Percentiles rank a stretch among this genome's conserved stretches.
Evolutionary conservation across 78 protist genomes (phyloP).

Genomic region (Andalucia godoyi): DNA sequence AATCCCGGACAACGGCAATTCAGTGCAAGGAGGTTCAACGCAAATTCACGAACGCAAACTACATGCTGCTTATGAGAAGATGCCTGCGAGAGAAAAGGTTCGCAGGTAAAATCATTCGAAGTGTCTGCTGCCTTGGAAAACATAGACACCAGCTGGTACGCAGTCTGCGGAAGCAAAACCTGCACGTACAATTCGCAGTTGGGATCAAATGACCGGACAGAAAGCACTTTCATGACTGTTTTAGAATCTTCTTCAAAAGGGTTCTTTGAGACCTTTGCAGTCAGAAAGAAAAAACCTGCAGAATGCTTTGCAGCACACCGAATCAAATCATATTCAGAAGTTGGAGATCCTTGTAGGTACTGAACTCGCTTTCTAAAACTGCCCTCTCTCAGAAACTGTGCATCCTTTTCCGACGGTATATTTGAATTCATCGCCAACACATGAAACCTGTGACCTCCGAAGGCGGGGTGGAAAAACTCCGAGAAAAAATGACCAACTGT

Average conservation of each 20-base stretch:
- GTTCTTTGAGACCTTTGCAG: neutral
- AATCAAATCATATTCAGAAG: neutral
- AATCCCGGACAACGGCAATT: too few relatives aligned
- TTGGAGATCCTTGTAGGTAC: neutral
- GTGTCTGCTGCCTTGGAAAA: too few relatives aligned
- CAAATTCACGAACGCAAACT: too few relatives aligned
- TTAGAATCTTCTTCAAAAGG: neutral
- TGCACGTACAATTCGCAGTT: neutral
- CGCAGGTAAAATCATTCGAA: too few relatives aligned
- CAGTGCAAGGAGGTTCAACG: too few relatives aligned
- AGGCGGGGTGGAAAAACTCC: constrained; percentile 8
- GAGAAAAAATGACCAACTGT: too few relatives aligned
- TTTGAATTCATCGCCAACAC: neutral
- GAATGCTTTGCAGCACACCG: neutral
- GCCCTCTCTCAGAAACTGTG: neutral
- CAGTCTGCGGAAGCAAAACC: neutral
- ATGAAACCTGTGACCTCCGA: neutral
- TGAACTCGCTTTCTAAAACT: neutral
- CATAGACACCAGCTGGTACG: neutral
- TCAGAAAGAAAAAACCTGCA: neutral
- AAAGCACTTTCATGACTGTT: neutral
- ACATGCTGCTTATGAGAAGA: too few relatives aligned
- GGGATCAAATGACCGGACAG: neutral
- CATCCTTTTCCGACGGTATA: neutral
- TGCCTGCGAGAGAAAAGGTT: too few relatives aligned